Evolutionary conservation across 2,329 filamentous ascomycete species (phyloP).

Genomic region (Hymenoscyphus fraxineus): DNA sequence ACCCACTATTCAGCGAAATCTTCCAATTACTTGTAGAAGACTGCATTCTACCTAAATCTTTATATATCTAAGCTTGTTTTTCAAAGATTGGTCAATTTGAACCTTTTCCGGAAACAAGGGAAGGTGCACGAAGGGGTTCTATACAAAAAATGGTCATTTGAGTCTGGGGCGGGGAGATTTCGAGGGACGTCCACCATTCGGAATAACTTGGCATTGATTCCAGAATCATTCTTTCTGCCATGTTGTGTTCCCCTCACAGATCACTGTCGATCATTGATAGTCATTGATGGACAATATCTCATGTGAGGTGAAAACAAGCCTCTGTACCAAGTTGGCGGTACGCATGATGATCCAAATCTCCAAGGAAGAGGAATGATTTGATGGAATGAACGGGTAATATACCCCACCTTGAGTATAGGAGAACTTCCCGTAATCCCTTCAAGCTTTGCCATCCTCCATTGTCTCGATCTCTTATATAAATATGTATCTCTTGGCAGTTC

Average conservation of each 20-base stretch:
- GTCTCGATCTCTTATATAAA: neutral
- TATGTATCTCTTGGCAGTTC: neutral
- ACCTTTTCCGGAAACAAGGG: too few species aligned
- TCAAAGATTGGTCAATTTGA: too few species aligned
- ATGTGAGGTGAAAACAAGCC: neutral
- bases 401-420: neutral
- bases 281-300: neutral
- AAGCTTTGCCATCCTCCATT: neutral
- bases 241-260: neutral
- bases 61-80: too few species aligned
- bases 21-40: too few species aligned
- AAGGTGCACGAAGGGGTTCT: too few species aligned
- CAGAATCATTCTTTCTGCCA: neutral
- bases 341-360: neutral
- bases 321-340: conserved; percentile 4
- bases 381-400: neutral
- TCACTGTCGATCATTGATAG: neutral
- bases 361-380: neutral
- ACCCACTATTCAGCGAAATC: too few species aligned
- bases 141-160: too few species aligned
- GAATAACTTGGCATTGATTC: neutral
- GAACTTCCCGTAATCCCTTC: neutral
- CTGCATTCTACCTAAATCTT: too few species aligned
- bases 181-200: neutral
- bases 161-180: too few species aligned